These are phyloP conservation scores for Pneumocystis oryctolagi DNA, from an alignment of 1,139 yeast species.

Conservation along the genomic window DNA sequence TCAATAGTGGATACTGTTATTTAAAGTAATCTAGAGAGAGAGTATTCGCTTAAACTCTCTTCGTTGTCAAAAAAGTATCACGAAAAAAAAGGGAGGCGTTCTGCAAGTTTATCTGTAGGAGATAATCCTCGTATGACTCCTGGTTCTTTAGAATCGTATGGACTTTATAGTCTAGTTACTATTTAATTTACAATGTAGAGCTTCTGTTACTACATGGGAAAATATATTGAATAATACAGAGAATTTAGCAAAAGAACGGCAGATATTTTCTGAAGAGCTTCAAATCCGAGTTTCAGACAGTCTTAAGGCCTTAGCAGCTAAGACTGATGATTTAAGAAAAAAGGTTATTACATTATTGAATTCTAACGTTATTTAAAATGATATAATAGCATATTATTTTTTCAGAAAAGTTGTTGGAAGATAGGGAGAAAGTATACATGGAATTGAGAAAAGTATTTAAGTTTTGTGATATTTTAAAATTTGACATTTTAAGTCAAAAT, in stretches of 20 bases:
- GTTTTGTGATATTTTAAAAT: background rate
- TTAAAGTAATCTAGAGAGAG: slow-evolving; percentile 39
- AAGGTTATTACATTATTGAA: slow-evolving; percentile 19
- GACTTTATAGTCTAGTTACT: background rate
- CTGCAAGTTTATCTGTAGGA: slow-evolving; percentile 70
- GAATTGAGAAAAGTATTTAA: slow-evolving; percentile 38
- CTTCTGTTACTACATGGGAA: slow-evolving; percentile 88
- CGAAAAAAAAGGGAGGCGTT: slow-evolving; percentile 56
- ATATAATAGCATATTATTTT: slow-evolving; percentile 34
- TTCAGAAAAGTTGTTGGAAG: slow-evolving; percentile 42
- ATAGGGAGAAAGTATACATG: slow-evolving; percentile 47
- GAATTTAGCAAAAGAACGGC: slow-evolving; percentile 54
- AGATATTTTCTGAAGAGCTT: slow-evolving; percentile 47
- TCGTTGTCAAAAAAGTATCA: slow-evolving; percentile 55
- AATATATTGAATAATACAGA: slow-evolving; percentile 80
- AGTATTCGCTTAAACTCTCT: slow-evolving; percentile 56
- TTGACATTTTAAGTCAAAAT: slow-evolving; percentile 33
- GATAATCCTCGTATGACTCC: slow-evolving; percentile 85
- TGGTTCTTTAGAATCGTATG: slow-evolving; percentile 57
- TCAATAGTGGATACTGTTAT: background rate
- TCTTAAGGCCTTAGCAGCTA: slow-evolving; percentile 38
- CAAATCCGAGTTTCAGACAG: slow-evolving; percentile 49
- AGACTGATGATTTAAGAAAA: slow-evolving; percentile 40
- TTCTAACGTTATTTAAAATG: background rate
- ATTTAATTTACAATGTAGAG: slow-evolving; percentile 28